A percentile compares a stretch with the other conserved stretches of the same genome.
phyloP scores from a whole-genome alignment of 768 basidiomycete genomes.

The Gautieria morchelliformis region DNA sequence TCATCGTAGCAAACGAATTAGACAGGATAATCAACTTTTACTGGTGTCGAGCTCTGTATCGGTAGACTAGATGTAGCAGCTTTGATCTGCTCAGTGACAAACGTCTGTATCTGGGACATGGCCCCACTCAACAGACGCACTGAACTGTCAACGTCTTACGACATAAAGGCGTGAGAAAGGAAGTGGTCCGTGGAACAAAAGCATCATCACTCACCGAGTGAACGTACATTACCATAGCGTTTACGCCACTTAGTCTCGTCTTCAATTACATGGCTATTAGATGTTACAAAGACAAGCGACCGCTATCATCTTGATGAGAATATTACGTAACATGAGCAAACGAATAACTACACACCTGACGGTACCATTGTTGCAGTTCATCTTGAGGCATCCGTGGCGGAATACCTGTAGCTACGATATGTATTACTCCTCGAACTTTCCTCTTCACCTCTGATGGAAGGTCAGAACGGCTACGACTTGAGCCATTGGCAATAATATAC shows the following conservation, averaged over 20 bases:
- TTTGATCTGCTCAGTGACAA: neutral
- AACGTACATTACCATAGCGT: constrained; percentile 55
- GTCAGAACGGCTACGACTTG: neutral
- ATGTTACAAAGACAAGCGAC: constrained; percentile 62
- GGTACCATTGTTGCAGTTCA: constrained; percentile 63
- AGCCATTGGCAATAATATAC: constrained; percentile 29
- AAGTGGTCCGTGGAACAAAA: neutral
- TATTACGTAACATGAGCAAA: neutral
- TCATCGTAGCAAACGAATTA: too few species aligned
- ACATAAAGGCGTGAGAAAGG: neutral
- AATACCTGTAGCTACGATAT: constrained; percentile 62
- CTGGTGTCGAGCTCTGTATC: too few species aligned
- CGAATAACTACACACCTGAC: constrained; percentile 34
- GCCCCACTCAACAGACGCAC: neutral
- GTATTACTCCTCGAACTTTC: constrained; percentile 61
- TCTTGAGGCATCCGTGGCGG: constrained; percentile 48
- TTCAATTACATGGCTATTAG: constrained; percentile 42
- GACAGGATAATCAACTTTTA: too few species aligned
- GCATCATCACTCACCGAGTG: constrained; percentile 39
- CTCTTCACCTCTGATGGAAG: constrained; percentile 34
- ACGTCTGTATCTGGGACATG: neutral
- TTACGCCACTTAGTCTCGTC: constrained; percentile 35
- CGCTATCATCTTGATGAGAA: constrained; percentile 35
- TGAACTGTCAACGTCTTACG: neutral
- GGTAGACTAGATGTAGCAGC: neutral